These are phyloP conservation scores for Xylaria digitata DNA, from an alignment of 2,329 filamentous ascomycete genomes.

Conservation along the genomic window DNA sequence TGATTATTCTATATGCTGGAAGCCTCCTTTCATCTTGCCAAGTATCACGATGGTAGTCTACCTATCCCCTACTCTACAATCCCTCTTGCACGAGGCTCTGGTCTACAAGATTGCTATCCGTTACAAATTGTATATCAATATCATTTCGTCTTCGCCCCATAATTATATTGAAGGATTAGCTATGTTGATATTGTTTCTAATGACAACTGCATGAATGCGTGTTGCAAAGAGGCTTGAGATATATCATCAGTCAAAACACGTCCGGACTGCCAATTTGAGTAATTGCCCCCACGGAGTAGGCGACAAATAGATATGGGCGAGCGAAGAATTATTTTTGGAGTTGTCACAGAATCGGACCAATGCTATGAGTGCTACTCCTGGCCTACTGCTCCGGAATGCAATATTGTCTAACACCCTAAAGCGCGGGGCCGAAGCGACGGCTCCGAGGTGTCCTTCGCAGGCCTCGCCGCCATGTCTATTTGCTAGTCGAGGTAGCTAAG, in stretches of 20 bases:
- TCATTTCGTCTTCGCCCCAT: not conserved
- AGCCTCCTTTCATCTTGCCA: no score
- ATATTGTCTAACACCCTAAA: not conserved
- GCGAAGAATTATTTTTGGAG: slow-evolving; percentile 1
- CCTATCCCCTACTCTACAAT: not conserved
- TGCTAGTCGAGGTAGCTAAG: slow-evolving; percentile 3
- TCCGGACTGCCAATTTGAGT: slow-evolving; percentile 1
- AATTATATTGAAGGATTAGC: not conserved
- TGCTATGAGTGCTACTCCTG: not conserved
- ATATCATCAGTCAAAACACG: not conserved
- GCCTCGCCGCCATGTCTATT: not conserved
- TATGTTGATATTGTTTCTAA: not conserved
- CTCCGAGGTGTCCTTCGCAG: slow-evolving; percentile 32
- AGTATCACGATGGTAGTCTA: not conserved
- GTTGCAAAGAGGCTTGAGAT: not conserved
- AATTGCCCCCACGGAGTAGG: not conserved
- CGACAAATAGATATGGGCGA: not conserved
- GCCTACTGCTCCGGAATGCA: not conserved
- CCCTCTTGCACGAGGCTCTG: not conserved
- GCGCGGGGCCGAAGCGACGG: slow-evolving; percentile 13
- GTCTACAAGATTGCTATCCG: not conserved
- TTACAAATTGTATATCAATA: not conserved
- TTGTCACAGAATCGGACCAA: not conserved
- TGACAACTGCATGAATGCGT: not conserved
- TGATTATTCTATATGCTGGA: no score